A percentile compares a stretch with the other conserved stretches of the same genome.
Evolutionary conservation across 2,329 filamentous ascomycete genomes (phyloP).

Genomic region (Diaporthe sp.): DNA sequence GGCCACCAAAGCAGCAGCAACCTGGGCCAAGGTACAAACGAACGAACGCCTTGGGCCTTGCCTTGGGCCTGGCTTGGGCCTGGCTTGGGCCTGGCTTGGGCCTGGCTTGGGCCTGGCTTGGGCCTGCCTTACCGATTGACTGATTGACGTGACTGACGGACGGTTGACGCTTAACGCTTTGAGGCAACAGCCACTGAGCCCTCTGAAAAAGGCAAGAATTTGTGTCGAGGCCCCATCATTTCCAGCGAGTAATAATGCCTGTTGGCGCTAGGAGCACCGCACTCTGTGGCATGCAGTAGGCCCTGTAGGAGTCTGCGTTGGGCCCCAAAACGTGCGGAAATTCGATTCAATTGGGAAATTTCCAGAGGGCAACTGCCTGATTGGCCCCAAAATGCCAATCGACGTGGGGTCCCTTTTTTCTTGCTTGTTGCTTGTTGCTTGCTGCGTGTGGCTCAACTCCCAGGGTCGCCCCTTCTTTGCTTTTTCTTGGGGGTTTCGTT

Average conservation of each 20-base stretch:
- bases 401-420: constrained; percentile 31
- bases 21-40: neutral
- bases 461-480: constrained; percentile 18
- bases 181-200: neutral
- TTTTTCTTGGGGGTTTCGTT: neutral
- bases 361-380: constrained; percentile 41
- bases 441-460: constrained; percentile 20
- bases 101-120: no score
- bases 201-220: constrained; percentile 29
- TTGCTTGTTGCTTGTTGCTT: no score
- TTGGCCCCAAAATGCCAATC: constrained; percentile 48
- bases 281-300: neutral
- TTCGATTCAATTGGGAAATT: constrained; percentile 37
- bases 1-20: constrained; percentile 6
- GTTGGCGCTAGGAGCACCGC: constrained; percentile 31
- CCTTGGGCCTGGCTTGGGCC: no score
- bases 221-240: constrained; percentile 15
- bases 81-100: no score
- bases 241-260: constrained; percentile 35
- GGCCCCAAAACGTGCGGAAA: constrained; percentile 22
- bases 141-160: neutral
- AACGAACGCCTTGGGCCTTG: constrained; percentile 1
- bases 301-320: neutral
- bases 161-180: constrained; percentile 21
- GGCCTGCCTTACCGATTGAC: neutral